Base-by-base conservation (phyloP, 2,329 filamentous ascomycete species). In the Colletotrichum sp. region DNA sequence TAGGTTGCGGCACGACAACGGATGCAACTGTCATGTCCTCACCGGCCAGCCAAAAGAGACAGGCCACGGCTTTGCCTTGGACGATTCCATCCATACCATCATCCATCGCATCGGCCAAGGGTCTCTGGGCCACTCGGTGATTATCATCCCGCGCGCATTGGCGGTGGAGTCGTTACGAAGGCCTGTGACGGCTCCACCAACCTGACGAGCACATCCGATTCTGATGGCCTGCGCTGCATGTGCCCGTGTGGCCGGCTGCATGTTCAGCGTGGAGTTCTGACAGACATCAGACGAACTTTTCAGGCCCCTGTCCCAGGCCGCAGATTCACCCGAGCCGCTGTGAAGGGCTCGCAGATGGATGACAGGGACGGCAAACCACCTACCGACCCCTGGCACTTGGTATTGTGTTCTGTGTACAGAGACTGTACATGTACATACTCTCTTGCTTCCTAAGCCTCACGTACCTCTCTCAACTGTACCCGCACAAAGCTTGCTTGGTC, bases 111-210 rank as follows among this genome's bases (percentile, higher is more conserved):
- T 64, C 63, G 16, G n/a, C 26, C 68, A 44, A 69, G 64, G 52
- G 62, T 63, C 32, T 65, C 39, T 57, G 34, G 59, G 49, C 26
- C 62, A 63, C 36, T 69, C 32, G 69, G 69, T 69, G 70, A 73
- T 73, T 72, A 76, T 72, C 73, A 63, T 76, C 73, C 73, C 73
- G 73, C 63, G 28, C 73, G 70, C 73, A 73, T 76, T 69, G 73
- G 73, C 55, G 59, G 73, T 69, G 73, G 73, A 49, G 71, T 75
- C 36, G 75, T 75, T 69, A 75, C 75, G 75, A 75, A 67, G 60
- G 59, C 65, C 60, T 75, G 75, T 60, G 59, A 55, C 67, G 66
- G 71, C 71, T 69, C 71, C 75, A 75, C 75, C 75, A 65, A 71
- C 75, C 70, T 76, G 73, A 73, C 73, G 64, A 73, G 60, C 70